Percentiles rank a stretch among this genome's conserved stretches.
Evolutionary conservation across 2,329 filamentous ascomycete species (phyloP).

Genomic region (Verticillium albo-atrum): DNA sequence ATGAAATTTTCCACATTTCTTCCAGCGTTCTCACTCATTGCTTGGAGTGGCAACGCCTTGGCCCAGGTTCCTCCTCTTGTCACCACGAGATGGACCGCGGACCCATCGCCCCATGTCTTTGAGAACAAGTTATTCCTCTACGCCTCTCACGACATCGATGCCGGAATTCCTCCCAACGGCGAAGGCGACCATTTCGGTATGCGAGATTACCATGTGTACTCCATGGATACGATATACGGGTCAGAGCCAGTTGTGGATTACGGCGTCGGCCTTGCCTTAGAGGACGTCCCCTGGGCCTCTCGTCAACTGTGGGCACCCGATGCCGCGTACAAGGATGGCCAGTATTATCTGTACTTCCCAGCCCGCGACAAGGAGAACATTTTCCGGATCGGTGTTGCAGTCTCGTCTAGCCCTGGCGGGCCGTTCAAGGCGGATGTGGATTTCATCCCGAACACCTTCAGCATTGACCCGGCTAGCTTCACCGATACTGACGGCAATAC

Average conservation of each 20-base stretch:
- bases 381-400: constrained; percentile 72
- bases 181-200: constrained; percentile 85
- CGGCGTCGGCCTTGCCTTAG: constrained; percentile 59
- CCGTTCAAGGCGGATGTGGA: constrained; percentile 63
- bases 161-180: constrained; percentile 71
- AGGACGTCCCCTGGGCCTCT: constrained; percentile 69
- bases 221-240: constrained; percentile 43
- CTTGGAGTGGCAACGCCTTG: too few species aligned
- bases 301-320: constrained; percentile 82
- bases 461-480: constrained; percentile 72
- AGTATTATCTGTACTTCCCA: constrained; percentile 75
- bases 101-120: constrained; percentile 78
- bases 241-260: constrained; percentile 64
- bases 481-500: constrained; percentile 50
- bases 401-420: constrained; percentile 57
- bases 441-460: constrained; percentile 65
- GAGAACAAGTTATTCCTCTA: constrained; percentile 73
- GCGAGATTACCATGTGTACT: constrained; percentile 78
- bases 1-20: too few species aligned
- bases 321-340: constrained; percentile 60
- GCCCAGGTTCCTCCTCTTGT: constrained; percentile 53
- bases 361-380: constrained; percentile 65
- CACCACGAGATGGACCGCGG: constrained; percentile 70
- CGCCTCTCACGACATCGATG: constrained; percentile 74
- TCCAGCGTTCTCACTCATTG: too few species aligned